Evolutionary conservation across 2,329 filamentous ascomycete species (phyloP).

Genomic region (Chaetomium globosum): DNA sequence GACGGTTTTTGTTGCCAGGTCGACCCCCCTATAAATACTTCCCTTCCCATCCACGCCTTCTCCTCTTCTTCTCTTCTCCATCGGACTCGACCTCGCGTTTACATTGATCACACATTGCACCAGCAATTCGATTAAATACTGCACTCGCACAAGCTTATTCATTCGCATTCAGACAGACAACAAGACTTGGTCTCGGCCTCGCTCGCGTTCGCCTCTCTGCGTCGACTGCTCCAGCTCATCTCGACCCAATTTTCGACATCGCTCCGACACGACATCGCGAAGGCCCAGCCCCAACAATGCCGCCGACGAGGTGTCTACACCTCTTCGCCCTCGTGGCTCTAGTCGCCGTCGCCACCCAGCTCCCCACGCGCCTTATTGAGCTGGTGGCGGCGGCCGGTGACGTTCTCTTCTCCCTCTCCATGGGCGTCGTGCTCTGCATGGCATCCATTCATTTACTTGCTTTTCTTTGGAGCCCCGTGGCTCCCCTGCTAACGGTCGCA

Average conservation of each 20-base stretch:
- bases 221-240: not conserved
- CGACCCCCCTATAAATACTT: not conserved
- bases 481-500: not conserved
- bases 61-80: conserved; percentile 10
- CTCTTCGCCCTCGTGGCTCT: conserved; percentile 4
- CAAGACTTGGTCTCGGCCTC: conserved; percentile 5
- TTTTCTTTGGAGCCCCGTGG: not conserved
- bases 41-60: not conserved
- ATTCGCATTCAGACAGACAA: not conserved
- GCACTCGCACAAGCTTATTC: not conserved
- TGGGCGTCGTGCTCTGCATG: not conserved
- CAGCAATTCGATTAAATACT: conserved; percentile 12
- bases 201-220: conserved; percentile 4
- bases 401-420: not conserved
- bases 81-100: conserved; percentile 8
- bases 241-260: not conserved
- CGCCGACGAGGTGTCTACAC: not conserved
- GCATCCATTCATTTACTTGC: not conserved
- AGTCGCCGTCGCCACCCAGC: not conserved
- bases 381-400: not conserved
- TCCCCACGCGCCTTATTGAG: conserved; percentile 7
- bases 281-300: conserved; percentile 15
- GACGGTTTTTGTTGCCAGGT: not conserved
- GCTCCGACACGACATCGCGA: conserved; percentile 5
- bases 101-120: conserved; percentile 13